phyloP scores from a whole-genome alignment of 2,329 filamentous ascomycete species.

The Aspergillus vadensis region DNA sequence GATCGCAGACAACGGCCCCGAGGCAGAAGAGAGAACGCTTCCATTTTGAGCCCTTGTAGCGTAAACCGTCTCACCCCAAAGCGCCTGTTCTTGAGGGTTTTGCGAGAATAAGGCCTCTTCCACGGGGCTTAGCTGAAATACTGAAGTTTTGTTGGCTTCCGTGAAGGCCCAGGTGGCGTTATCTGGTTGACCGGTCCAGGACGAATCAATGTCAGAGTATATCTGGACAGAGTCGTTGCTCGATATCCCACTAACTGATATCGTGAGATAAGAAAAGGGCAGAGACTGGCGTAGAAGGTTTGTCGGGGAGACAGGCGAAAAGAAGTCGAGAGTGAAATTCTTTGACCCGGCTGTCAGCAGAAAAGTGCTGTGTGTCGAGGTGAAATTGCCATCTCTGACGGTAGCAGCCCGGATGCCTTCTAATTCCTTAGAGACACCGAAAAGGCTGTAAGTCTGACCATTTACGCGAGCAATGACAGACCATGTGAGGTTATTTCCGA shows the following conservation, averaged over 20 bases:
- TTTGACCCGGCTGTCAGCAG: constrained; percentile 36
- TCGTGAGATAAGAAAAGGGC: constrained; percentile 46
- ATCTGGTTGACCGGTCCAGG: constrained; percentile 40
- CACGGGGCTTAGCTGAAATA: constrained; percentile 33
- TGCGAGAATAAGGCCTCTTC: constrained; percentile 32
- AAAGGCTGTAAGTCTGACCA: constrained; percentile 40
- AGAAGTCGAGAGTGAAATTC: constrained; percentile 43
- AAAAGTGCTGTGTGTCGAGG: constrained; percentile 43
- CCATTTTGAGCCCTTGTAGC: constrained; percentile 30
- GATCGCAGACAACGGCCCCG: constrained; percentile 28
- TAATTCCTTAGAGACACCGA: constrained; percentile 36
- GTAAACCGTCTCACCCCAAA: constrained; percentile 44
- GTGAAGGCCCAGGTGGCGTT: constrained; percentile 27
- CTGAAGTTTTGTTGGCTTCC: constrained; percentile 26
- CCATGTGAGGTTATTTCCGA: constrained; percentile 40
- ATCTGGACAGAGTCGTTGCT: constrained; percentile 36
- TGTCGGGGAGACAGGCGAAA: constrained; percentile 45
- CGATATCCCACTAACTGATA: constrained; percentile 28
- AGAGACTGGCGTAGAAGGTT: constrained; percentile 44
- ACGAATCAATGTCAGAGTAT: constrained; percentile 44
- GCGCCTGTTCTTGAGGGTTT: constrained; percentile 36
- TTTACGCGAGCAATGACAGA: constrained; percentile 43
- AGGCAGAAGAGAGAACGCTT: constrained; percentile 28
- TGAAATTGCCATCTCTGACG: constrained; percentile 36
- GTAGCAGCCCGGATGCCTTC: constrained; percentile 30